Evolutionary conservation across 176 grass and related monocot species (phyloP).

Genomic region (sorghum (Sorghum bicolor)): Sorghum_bicolor_NCBIv3 NC_012873.2:61223501-61224000

Average conservation of each 20-base stretch:
- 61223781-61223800: neutral
- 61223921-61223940: constrained; percentile 72
- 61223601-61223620: neutral
- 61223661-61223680: neutral
- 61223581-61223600: neutral
- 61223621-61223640: neutral
- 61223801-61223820: neutral
- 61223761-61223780: neutral
- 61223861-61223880: neutral
- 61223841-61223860: neutral
- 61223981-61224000: constrained; percentile 96
- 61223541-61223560: neutral
- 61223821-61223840: neutral
- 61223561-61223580: neutral
- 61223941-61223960: constrained; percentile 44
- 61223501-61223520: constrained; percentile 54
- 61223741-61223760: neutral
- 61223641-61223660: neutral
- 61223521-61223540: neutral
- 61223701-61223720: neutral
- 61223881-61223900: neutral
- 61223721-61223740: neutral
- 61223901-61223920: neutral
- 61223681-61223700: neutral
- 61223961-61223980: constrained; percentile 93